Base-by-base conservation (phyloP, 116 monocot species). In the Dioscorea cayenensis region DNA sequence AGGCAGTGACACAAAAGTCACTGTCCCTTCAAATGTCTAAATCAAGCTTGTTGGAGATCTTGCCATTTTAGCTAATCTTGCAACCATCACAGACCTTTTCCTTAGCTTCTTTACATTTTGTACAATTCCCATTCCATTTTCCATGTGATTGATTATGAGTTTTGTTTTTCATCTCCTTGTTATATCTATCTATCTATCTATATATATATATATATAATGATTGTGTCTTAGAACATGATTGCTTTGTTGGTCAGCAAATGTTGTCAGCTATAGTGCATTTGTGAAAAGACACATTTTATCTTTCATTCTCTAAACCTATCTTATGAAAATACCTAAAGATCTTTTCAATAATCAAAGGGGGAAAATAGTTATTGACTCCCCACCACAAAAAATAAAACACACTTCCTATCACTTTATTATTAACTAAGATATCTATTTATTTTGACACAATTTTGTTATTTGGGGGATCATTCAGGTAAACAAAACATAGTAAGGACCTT, bases 11-110 rank as follows among this genome's bases (percentile, higher is more conserved):
- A 11, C 62, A 20, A 62, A 60, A 20, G 20, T 27, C 21, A 5
- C 11, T 23, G 25, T 62, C 62, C 62, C 62, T 23, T 20, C 62
- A 62, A 62, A 23, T 21, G 62, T 27, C 62, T 20, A 22, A 23
- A 62, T 62, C 62, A 62, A 20, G 62, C 62, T 23, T 62, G 62
- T 62, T 62, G 62, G 25, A 23, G 62, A 62, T 9, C 23, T 62
- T 7, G 27, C 29, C 27, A 43, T 71, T 9, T 67, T 20, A 22
- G 37, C 55, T 55, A 55, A 55, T n/a, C n/a, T n/a, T 55, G 16
- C 55, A n/a, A 55, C 3, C 3, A 19, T 55, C 19, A 5, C 55
- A 16, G 2, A 16, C 3, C 17, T 55, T 55, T 55, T 55, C 18
- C 55, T 11, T 51, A n/a, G 16, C n/a, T 55, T 16, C 4, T 19